phyloP scores from a whole-genome alignment of 495 filamentous ascomycete species.

The Annulohypoxylon stygium region DNA sequence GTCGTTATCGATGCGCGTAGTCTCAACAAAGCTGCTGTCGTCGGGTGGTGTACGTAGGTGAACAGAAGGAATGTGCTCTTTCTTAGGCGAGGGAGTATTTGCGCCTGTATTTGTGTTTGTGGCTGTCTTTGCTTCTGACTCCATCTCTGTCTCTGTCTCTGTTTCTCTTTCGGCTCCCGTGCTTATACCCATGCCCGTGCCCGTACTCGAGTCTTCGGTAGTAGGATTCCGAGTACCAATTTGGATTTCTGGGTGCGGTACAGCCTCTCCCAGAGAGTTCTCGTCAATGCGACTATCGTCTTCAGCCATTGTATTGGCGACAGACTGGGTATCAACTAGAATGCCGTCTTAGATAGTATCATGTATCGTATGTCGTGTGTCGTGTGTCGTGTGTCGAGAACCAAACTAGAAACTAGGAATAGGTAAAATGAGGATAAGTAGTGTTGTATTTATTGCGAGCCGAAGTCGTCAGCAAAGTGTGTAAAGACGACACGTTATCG shows the following conservation, averaged over 20 bases:
- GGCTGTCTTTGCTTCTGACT: background rate
- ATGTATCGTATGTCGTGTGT: constrained; percentile 4
- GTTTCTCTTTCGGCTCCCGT: background rate
- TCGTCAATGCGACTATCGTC: constrained; percentile 42
- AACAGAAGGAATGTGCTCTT: constrained; percentile 23
- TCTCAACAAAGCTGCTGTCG: constrained; percentile 61
- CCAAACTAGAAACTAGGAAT: constrained; percentile 34
- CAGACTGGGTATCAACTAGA: constrained; percentile 20
- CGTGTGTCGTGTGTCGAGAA: too few relatives aligned
- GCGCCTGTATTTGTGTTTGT: background rate
- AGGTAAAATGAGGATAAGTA: constrained; percentile 45
- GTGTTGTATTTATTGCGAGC: constrained; percentile 33
- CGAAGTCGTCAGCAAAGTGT: constrained; percentile 23
- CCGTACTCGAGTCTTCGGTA: background rate
- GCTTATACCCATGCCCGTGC: background rate
- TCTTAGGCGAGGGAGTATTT: constrained; percentile 32
- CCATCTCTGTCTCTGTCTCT: too few relatives aligned
- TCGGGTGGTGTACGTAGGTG: constrained; percentile 36
- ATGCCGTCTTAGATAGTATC: constrained; percentile 16
- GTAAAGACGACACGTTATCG: constrained; percentile 23
- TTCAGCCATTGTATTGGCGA: constrained; percentile 47
- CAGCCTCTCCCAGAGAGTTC: constrained; percentile 15
- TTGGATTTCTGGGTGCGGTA: constrained; percentile 10
- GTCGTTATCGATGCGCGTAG: constrained; percentile 55
- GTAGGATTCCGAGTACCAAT: constrained; percentile 4